Percentiles rank a stretch among this genome's conserved stretches.
These are phyloP conservation scores for Macrolepiota albuminosa DNA, from an alignment of 768 basidiomycete genomes.

Conservation along the genomic window DNA sequence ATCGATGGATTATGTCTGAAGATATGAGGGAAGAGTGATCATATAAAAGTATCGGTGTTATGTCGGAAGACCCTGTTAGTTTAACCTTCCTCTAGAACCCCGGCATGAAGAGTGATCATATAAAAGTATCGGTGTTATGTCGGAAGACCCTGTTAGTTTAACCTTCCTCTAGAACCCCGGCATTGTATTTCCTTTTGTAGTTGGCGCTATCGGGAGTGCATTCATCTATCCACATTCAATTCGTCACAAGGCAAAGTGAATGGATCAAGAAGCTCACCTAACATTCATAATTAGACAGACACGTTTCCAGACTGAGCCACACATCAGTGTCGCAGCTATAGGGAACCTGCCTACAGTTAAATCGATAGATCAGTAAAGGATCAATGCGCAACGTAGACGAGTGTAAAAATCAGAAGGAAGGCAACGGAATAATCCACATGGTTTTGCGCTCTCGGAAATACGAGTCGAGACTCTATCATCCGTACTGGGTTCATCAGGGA, in stretches of 20 bases:
- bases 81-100: too few relatives aligned
- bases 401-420: constrained; percentile 44
- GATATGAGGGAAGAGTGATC: background rate
- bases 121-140: constrained; percentile 6
- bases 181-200: constrained; percentile 28
- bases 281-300: background rate
- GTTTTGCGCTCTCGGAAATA: constrained; percentile 29
- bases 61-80: constrained; percentile 5
- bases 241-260: constrained; percentile 3
- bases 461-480: constrained; percentile 18
- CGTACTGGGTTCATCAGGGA: constrained; percentile 15
- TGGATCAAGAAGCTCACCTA: background rate
- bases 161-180: background rate
- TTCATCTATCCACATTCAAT: constrained; percentile 15
- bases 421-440: constrained; percentile 54
- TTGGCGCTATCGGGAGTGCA: constrained; percentile 17
- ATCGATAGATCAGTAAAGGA: background rate
- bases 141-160: constrained; percentile 5
- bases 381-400: background rate
- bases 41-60: constrained; percentile 4
- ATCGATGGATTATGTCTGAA: background rate
- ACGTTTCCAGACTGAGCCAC: background rate
- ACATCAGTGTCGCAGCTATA: background rate
- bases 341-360: background rate
- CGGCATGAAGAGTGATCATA: background rate